Conservation (phyloP, 2,329 filamentous ascomycete genomes). For the Aureobasidium pullulans region DNA sequence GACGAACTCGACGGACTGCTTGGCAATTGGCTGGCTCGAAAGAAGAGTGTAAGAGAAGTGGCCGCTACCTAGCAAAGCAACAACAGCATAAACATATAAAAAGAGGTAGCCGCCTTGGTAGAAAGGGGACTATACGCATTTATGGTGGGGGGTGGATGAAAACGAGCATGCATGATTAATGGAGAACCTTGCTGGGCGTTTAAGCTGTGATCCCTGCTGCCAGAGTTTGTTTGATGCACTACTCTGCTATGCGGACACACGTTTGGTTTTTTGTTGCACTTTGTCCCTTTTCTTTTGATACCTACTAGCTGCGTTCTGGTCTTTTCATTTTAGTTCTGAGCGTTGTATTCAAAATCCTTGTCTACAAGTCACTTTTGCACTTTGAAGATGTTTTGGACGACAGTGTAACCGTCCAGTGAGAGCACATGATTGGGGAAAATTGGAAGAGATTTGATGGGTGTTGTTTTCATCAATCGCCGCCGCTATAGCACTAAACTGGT, state of each 20-base stretch:
- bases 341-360: not conserved
- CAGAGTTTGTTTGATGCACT: not conserved
- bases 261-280: not conserved
- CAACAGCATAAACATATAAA: not conserved
- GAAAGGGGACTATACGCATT: not conserved
- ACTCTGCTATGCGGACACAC: not conserved
- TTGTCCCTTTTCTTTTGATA: not conserved
- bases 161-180: not conserved
- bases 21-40: slow-evolving; percentile 6
- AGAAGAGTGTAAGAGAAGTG: not conserved
- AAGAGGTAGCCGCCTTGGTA: not conserved
- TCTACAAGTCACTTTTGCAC: not conserved
- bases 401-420: no score
- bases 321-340: not conserved
- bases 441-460: not conserved
- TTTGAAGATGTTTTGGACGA: no score
- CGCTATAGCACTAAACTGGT: not conserved
- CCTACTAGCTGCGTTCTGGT: not conserved
- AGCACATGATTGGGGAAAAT: not conserved
- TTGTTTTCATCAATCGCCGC: no score
- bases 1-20: slow-evolving; percentile 67
- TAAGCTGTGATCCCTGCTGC: not conserved
- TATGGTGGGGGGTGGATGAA: not conserved
- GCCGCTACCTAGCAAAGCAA: not conserved
- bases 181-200: not conserved